Percentiles rank a stretch among this genome's conserved stretches.
Conservation (phyloP, 1,139 yeast species). For the Kluyveromyces marxianus region DNA sequence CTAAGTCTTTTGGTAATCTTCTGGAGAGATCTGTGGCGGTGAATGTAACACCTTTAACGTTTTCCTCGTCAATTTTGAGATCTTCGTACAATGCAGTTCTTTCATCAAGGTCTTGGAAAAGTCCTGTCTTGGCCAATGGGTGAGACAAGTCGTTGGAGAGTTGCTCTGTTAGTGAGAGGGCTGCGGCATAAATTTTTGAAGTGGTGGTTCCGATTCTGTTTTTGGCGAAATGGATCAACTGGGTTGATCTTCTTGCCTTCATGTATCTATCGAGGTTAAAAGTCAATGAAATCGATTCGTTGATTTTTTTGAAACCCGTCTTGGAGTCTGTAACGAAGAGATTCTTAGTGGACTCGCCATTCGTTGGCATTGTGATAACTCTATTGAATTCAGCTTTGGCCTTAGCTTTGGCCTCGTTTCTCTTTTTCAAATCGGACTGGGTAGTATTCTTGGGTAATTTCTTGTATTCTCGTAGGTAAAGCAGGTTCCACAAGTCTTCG, state of each 20-base stretch:
- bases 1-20: constrained; percentile 38
- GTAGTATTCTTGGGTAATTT: constrained; percentile 46
- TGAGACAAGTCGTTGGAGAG: constrained; percentile 39
- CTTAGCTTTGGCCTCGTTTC: constrained; percentile 54
- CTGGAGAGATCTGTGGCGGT: constrained; percentile 48
- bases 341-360: constrained; percentile 14
- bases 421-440: constrained; percentile 54
- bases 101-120: constrained; percentile 36
- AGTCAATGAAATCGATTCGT: constrained; percentile 46
- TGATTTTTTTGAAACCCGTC: constrained; percentile 36
- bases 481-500: constrained; percentile 49
- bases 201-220: constrained; percentile 67
- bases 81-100: constrained; percentile 33
- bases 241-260: constrained; percentile 56
- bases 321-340: constrained; percentile 32
- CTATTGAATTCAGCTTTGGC: constrained; percentile 37
- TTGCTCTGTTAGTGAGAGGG: constrained; percentile 53
- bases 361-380: constrained; percentile 10
- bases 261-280: constrained; percentile 63
- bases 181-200: constrained; percentile 54
- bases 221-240: constrained; percentile 54
- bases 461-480: constrained; percentile 46
- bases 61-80: constrained; percentile 28
- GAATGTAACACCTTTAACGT: constrained; percentile 32
- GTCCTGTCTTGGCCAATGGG: constrained; percentile 32